These are phyloP conservation scores for Ustilago shanxiensis DNA, from an alignment of 1,284 basidiomycete species.

Conservation along the genomic window DNA sequence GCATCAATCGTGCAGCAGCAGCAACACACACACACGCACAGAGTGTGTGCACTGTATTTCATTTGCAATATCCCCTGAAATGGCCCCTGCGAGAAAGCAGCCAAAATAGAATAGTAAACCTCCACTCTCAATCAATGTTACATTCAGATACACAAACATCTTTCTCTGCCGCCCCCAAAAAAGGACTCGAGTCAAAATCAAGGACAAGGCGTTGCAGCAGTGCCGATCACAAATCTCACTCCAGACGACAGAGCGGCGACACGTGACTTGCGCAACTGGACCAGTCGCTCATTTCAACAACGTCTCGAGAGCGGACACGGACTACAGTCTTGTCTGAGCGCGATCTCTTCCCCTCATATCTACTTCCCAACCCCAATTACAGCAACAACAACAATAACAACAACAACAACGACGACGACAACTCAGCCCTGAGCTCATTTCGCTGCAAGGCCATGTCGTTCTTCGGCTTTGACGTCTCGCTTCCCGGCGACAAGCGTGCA, in stretches of 20 bases:
- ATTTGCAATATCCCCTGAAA: not conserved
- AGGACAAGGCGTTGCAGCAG: not conserved
- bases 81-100: conserved; percentile 1
- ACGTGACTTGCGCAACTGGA: conserved; percentile 32
- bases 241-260: not conserved
- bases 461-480: conserved; percentile 68
- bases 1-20: conserved; percentile 6
- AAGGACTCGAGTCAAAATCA: no score
- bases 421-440: no score
- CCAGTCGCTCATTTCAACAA: no score
- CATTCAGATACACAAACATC: no score
- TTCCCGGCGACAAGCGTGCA: conserved; percentile 55
- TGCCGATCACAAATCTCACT: conserved; percentile 8
- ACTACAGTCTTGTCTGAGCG: conserved; percentile 15
- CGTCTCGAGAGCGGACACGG: not conserved
- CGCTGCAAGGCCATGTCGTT: conserved; percentile 65
- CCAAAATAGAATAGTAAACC: not conserved
- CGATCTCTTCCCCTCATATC: not conserved
- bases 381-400: no score
- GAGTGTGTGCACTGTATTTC: not conserved
- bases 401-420: conserved; percentile 1
- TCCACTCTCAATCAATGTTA: conserved; percentile 3
- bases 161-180: no score
- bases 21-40: not conserved
- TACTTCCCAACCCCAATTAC: not conserved